These are phyloP conservation scores for Epichloe gansuensis DNA, from an alignment of 2,329 filamentous ascomycete genomes.

Conservation along the genomic window DNA sequence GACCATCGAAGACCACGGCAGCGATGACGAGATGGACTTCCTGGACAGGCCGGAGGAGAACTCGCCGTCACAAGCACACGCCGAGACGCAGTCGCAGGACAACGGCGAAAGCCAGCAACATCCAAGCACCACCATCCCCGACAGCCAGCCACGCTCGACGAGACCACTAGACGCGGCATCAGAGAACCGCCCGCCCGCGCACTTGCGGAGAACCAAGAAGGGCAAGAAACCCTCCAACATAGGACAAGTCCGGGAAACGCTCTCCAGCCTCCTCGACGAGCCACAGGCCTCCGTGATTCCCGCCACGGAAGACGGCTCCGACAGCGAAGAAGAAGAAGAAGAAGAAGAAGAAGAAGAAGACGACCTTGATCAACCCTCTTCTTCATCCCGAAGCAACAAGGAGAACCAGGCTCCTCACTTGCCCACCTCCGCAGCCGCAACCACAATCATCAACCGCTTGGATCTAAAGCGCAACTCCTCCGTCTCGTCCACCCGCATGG, in stretches of 20 bases:
- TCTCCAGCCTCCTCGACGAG: constrained; percentile 67
- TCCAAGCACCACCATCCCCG: constrained; percentile 29
- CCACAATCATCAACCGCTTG: constrained; percentile 56
- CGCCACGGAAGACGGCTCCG: constrained; percentile 25
- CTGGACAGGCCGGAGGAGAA: constrained; percentile 38
- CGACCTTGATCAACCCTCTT: background rate
- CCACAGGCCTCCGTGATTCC: constrained; percentile 38
- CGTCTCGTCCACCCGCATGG: constrained; percentile 32
- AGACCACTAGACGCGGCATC: constrained; percentile 21
- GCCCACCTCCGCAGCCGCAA: constrained; percentile 20
- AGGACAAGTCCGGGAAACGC: constrained; percentile 68
- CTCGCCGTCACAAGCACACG: constrained; percentile 22
- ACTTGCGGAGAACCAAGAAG: constrained; percentile 48
- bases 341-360: no score
- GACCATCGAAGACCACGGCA: constrained; percentile 72
- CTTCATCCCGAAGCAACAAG: constrained; percentile 28
- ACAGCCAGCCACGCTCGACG: constrained; percentile 37
- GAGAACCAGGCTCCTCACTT: constrained; percentile 33
- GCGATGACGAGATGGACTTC: constrained; percentile 68
- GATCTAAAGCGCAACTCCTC: constrained; percentile 47
- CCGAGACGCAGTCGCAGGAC: constrained; percentile 16
- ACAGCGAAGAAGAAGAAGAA: constrained; percentile 22
- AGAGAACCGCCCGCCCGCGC: constrained; percentile 36
- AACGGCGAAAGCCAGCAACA: constrained; percentile 14
- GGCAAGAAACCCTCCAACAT: constrained; percentile 61